Conservation (phyloP, 129 eudicot genomes). For the Ambrosia trifida region DNA sequence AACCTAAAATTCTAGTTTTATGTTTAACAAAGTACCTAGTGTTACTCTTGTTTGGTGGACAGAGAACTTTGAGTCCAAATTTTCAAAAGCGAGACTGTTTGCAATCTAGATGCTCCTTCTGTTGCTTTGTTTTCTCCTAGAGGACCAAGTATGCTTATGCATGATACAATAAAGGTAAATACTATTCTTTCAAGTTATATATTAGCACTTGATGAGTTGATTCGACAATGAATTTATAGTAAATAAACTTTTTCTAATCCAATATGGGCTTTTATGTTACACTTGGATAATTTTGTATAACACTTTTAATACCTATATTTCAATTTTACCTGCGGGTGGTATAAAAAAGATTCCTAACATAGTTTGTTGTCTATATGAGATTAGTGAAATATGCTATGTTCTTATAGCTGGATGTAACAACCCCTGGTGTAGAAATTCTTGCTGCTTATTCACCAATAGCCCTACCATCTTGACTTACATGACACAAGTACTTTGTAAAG, state of each 20-base stretch:
- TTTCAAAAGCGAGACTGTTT: constrained; percentile 21
- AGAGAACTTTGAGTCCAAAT: constrained; percentile 28
- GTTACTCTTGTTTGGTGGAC: background rate
- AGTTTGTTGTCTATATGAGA: background rate
- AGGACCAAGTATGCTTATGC: background rate
- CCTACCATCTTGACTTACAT: background rate
- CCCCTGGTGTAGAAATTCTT: constrained; percentile 29
- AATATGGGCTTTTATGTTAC: too few relatives aligned
- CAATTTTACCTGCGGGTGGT: too few relatives aligned
- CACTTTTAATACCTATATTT: too few relatives aligned
- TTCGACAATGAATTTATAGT: too few relatives aligned
- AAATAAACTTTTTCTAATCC: too few relatives aligned
- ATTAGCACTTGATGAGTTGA: background rate
- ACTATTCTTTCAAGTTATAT: background rate
- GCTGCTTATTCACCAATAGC: constrained; percentile 27
- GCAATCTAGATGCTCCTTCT: constrained; percentile 31
- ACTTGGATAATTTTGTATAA: too few relatives aligned
- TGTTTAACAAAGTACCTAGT: background rate
- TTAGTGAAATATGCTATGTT: background rate
- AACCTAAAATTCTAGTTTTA: background rate
- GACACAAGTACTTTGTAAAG: constrained; percentile 8
- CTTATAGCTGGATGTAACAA: constrained; percentile 39
- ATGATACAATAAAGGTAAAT: constrained; percentile 42
- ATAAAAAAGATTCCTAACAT: background rate
- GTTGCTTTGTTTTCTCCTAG: constrained; percentile 13